Evolutionary conservation across 495 filamentous ascomycete genomes (phyloP).

Genomic region (Penicillium pulvis): DNA sequence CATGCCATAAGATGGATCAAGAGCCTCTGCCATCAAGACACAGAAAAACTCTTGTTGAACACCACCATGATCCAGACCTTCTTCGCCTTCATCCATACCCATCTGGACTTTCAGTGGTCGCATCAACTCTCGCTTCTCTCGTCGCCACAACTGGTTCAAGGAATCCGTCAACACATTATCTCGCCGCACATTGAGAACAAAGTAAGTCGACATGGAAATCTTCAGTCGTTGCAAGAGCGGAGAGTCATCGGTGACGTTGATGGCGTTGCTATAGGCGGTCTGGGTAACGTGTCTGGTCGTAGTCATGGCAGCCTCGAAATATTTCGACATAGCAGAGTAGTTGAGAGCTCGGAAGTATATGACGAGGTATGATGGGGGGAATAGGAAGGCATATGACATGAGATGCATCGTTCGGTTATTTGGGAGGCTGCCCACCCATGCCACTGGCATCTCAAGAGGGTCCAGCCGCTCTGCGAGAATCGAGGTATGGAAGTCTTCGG

Average conservation of each 20-base stretch:
- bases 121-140: slow-evolving; percentile 78
- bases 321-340: slow-evolving; percentile 75
- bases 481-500: slow-evolving; percentile 70
- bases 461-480: slow-evolving; percentile 80
- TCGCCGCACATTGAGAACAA: slow-evolving; percentile 76
- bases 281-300: slow-evolving; percentile 61
- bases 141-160: slow-evolving; percentile 84
- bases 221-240: slow-evolving; percentile 63
- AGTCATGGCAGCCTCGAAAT: slow-evolving; percentile 69
- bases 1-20: slow-evolving; percentile 73
- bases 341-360: slow-evolving; percentile 91
- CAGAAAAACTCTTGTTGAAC: slow-evolving; percentile 96
- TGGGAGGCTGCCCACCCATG: slow-evolving; percentile 60
- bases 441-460: slow-evolving; percentile 69
- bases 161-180: slow-evolving; percentile 73
- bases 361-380: slow-evolving; percentile 69
- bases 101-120: slow-evolving; percentile 86
- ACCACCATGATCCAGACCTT: slow-evolving; percentile 90
- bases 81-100: slow-evolving; percentile 77
- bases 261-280: slow-evolving; percentile 50
- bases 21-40: slow-evolving; percentile 71
- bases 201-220: slow-evolving; percentile 66
- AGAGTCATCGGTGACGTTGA: slow-evolving; percentile 44
- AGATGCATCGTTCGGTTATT: slow-evolving; percentile 72
- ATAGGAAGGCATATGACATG: slow-evolving; percentile 79